Base-by-base conservation (phyloP, 148 eudicot species). In the Dysphania ambrosioides region DNA sequence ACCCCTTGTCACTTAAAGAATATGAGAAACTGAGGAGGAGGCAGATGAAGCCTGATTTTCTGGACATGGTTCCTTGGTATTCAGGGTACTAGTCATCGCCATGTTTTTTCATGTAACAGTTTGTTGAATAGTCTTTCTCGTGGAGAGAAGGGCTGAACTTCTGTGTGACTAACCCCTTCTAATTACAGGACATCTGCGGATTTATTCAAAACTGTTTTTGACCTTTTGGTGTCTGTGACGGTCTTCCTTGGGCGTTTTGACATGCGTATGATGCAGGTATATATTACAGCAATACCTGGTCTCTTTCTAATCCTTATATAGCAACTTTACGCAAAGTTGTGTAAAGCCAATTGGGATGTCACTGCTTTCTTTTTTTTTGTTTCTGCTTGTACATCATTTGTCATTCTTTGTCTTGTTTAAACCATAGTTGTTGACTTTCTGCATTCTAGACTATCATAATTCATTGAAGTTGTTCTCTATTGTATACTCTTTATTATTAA, bases 231-330 rank as follows among this genome's bases (percentile, higher is more conserved):
- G 55, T 95, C 99, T 56, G 94, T 95, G 56, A 90, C 99, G 56
- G 93, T 95, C 36, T 95, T 95, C 80, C 89, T 95, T 79, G 99
- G 99, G 67, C 97, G 99, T 44, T 95, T 95, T 83, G 99, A 95
- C 85, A 95, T 95, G 99, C 99, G 99, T 74, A 90, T 92, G 97
- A 95, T 95, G 99, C 99, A 95, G 99, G 99, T 92, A 83, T 71
- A 24, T 3, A 34, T 61, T 63, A 30, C 21, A 51, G 70, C 51
- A 23, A 59, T 21, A 66, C 47, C 12, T 75, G 26, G 2, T 38
- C 53, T 36, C 66, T 65, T 51, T 57, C 35, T 47, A 27, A 4
- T 70, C 51, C 68, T 77, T 8, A 31, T 12, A 36, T 29, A 23
- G 35, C 38, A 21, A 13, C 35, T 41, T 60, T 42, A 56, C 60